Conservation (phyloP, 371 early-diverging fungal species). For the Apophysomyces variabilis region DNA sequence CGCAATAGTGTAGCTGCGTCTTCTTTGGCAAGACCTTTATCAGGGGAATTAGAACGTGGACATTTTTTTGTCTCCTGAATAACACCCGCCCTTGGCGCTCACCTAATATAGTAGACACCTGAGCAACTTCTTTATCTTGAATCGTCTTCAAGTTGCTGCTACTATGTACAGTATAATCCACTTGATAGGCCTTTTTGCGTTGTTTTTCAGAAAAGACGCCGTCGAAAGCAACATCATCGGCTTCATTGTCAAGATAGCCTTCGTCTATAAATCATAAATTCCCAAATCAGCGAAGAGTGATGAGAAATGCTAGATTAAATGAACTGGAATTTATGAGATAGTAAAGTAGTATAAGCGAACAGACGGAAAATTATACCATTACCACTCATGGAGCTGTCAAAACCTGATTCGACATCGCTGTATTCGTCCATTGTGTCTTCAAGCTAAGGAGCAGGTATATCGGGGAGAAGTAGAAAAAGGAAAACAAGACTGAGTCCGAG, state of each 20-base stretch:
- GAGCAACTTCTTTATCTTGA: slow-evolving; percentile 25
- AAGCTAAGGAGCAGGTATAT: background rate
- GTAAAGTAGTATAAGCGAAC: background rate
- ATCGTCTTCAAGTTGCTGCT: slow-evolving; percentile 17
- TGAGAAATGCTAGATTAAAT: background rate
- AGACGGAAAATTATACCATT: slow-evolving; percentile 10
- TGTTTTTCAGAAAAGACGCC: slow-evolving; percentile 17
- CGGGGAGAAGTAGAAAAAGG: background rate
- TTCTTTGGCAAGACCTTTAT: slow-evolving; percentile 53
- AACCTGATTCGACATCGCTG: slow-evolving; percentile 8
- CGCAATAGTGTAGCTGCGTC: slow-evolving; percentile 72
- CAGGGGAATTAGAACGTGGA: slow-evolving; percentile 18
- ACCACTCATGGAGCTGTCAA: slow-evolving; percentile 10
- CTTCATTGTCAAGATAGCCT: slow-evolving; percentile 18
- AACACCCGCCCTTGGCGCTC: background rate
- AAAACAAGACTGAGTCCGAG: background rate
- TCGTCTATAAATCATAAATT: slow-evolving; percentile 7
- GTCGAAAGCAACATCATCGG: slow-evolving; percentile 23
- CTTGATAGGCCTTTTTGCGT: slow-evolving; percentile 24
- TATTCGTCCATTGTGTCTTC: slow-evolving; percentile 11
- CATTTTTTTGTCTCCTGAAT: slow-evolving; percentile 1
- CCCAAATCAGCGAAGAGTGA: background rate
- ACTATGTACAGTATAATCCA: slow-evolving; percentile 25
- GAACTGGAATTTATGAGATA: background rate
- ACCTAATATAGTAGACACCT: slow-evolving; percentile 28